Conservation (phyloP, 1,284 basidiomycete genomes). For the Peniophora sp. region DNA sequence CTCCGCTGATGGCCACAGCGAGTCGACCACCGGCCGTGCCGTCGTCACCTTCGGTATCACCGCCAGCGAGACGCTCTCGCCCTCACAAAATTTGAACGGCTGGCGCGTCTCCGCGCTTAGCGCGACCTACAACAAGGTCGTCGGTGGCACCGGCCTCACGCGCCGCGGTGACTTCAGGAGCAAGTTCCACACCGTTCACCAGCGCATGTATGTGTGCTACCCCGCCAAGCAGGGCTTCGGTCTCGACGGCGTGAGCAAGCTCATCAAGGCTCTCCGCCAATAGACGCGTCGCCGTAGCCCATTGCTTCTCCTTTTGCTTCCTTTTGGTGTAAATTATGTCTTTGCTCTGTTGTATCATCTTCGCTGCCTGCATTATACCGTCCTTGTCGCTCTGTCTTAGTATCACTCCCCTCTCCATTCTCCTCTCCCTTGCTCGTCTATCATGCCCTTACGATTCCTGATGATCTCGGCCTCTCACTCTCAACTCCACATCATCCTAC, state of each 20-base stretch:
- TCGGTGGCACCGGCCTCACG: conserved; percentile 25
- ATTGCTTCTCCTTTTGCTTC: too few relatives aligned
- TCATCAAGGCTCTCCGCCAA: conserved; percentile 11
- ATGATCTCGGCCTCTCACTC: too few relatives aligned
- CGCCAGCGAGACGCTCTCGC: conserved; percentile 27
- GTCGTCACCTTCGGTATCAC: conserved; percentile 36
- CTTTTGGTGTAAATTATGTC: too few relatives aligned
- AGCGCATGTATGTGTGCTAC: conserved; percentile 38
- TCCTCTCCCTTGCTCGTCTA: too few relatives aligned
- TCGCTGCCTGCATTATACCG: too few relatives aligned
- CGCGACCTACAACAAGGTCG: conserved; percentile 30
- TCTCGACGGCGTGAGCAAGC: conserved; percentile 27
- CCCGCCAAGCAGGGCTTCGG: conserved; percentile 32
- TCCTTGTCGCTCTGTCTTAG: too few relatives aligned
- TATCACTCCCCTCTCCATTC: too few relatives aligned
- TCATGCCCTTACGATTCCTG: too few relatives aligned
- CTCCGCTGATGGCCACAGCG: neutral
- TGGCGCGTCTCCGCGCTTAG: conserved; percentile 33
- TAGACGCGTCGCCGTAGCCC: neutral
- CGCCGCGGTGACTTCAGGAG: conserved; percentile 33
- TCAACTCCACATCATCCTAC: too few relatives aligned
- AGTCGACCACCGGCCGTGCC: conserved; percentile 8
- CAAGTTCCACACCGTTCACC: conserved; percentile 32
- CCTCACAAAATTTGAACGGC: conserved; percentile 31
- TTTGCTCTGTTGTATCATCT: too few relatives aligned